Evolutionary conservation across 2,329 filamentous ascomycete species (phyloP), one percentile per base, ranked within the genome.

Genomic region (Orbilia javanica): DNA sequence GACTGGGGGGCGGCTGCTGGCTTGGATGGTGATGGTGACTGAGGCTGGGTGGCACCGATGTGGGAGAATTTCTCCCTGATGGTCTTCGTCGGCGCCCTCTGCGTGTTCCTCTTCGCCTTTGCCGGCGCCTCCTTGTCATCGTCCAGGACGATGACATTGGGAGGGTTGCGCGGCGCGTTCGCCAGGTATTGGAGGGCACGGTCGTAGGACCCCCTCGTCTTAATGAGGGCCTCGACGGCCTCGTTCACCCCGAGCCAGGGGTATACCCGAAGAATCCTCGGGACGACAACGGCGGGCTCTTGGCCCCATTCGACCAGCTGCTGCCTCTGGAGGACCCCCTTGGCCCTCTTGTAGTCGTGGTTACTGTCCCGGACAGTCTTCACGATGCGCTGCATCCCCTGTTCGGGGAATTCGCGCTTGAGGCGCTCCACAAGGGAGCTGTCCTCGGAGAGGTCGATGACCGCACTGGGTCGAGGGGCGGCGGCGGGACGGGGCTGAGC

Each of bases 41-140:
- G 68, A 18, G 29, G 44, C 20, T 67, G 73, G 4, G 67, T 63
- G 44, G 80, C 80, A 48, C 79, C 81, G 62, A 50, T 36, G 11
- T 77, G 34, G 10, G 73, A 70, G 77, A 80, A 79, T 53, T 79
- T 79, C 52, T 79, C 74, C n/a, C 67, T 36, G 39, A 79, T 73
- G 5, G 74, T 79, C 74, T 73, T 72, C 15, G 66, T 79, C 10
- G 74, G 74, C n/a, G 39, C 57, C n/a, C 64, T 48, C 34, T 71
- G 57, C 3, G 55, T 39, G n/a, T 66, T 79, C 36, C 74, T 62
- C 18, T 71, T 72, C 2, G 74, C 42, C 44, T 65, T 71, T 8
- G 60, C 25, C 22, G 57, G 15, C 0, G 82, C 81, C 48, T 83
- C 83, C 42, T 81, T 81, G 62, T 83, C 82, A 36, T 80, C 80